Evolutionary conservation across 345 rosid genomes (phyloP).

Genomic region (Hevea brasiliensis): DNA sequence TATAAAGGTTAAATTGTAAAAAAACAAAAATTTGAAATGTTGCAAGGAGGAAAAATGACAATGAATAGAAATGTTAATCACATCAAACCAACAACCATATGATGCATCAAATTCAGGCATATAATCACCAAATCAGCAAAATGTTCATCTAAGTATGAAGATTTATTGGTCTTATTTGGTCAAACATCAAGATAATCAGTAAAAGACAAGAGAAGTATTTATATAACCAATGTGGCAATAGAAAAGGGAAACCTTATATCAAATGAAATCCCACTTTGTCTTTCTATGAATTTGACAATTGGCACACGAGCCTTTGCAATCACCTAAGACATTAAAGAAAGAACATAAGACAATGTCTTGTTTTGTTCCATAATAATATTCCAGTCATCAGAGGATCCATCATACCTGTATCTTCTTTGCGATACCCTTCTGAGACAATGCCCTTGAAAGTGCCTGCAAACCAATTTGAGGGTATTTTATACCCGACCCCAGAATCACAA

Average conservation of each 20-base stretch:
- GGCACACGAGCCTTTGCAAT: slow-evolving; percentile 96
- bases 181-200: background rate
- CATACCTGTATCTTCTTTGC: slow-evolving; percentile 79
- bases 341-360: slow-evolving; percentile 8
- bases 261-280: slow-evolving; percentile 72
- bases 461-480: slow-evolving; percentile 69
- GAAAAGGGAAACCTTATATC: slow-evolving; percentile 64
- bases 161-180: no score
- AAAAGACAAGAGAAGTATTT: background rate
- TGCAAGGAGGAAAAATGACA: background rate
- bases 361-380: background rate
- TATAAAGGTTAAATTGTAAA: background rate
- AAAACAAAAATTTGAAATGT: background rate
- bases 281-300: slow-evolving; percentile 86
- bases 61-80: background rate
- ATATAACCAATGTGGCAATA: background rate
- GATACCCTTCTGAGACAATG: slow-evolving; percentile 73
- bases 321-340: slow-evolving; percentile 47
- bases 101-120: background rate
- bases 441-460: slow-evolving; percentile 74
- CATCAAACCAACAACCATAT: background rate
- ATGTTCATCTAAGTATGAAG: background rate
- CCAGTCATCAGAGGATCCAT: slow-evolving; percentile 12
- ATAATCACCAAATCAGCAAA: background rate
- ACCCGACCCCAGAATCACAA: slow-evolving; percentile 80